Conservation (phyloP, 768 basidiomycete species). For the Neoboletus brunneissimus region DNA sequence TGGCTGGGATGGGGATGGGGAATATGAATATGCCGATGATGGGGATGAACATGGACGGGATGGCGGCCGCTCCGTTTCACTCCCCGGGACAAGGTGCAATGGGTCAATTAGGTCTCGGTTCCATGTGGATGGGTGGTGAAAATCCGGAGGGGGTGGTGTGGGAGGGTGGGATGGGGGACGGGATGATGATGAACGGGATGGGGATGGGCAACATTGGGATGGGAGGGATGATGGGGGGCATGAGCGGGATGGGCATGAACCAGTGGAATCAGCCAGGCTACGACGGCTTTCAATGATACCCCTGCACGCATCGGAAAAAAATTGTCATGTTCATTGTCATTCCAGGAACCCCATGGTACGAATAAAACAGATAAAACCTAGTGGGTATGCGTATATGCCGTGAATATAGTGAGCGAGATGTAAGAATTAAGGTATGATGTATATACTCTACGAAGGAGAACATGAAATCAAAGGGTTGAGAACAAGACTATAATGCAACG, state of each 20-base stretch:
- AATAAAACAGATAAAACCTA: constrained; percentile 9
- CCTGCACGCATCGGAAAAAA: background rate
- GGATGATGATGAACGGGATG: constrained; percentile 43
- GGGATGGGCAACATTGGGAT: constrained; percentile 36
- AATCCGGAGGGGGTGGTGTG: constrained; percentile 35
- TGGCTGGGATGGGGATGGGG: constrained; percentile 39
- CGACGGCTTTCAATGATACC: constrained; percentile 29
- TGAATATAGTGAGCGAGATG: constrained; percentile 24
- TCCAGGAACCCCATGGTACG: constrained; percentile 5
- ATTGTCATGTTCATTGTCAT: background rate
- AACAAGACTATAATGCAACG: constrained; percentile 6
- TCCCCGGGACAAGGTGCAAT: constrained; percentile 15
- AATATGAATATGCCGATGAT: constrained; percentile 40
- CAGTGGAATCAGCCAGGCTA: constrained; percentile 37
- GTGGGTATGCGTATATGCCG: constrained; percentile 27
- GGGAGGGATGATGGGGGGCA: constrained; percentile 32
- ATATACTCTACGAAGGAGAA: constrained; percentile 42
- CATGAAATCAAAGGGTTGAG: constrained; percentile 11
- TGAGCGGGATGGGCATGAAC: constrained; percentile 41
- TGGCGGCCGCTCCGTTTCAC: constrained; percentile 27
- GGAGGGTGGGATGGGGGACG: constrained; percentile 39
- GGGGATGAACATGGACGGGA: constrained; percentile 40
- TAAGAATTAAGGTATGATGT: constrained; percentile 32
- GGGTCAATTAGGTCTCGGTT: constrained; percentile 22
- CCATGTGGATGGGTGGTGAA: constrained; percentile 38